Conservation (phyloP, 163 green algal genomes). For the Chlamydomonas reinhardtii region DNA sequence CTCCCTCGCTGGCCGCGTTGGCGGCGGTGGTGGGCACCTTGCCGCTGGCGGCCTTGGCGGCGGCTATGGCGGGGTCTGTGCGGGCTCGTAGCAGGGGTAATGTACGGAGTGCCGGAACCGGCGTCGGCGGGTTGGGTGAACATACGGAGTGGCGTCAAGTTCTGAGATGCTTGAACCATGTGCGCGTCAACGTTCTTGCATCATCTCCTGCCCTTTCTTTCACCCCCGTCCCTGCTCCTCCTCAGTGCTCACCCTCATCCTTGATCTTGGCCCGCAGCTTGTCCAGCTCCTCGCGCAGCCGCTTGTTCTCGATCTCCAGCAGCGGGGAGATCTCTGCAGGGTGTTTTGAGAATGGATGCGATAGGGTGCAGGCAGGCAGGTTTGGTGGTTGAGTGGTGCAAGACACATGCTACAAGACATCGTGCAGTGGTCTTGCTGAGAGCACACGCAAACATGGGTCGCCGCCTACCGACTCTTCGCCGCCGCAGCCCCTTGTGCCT, state of each 20-base stretch:
- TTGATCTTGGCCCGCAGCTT: conserved; percentile 48
- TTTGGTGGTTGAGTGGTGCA: too few relatives aligned
- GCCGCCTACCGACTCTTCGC: too few relatives aligned
- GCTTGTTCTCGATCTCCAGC: conserved; percentile 57
- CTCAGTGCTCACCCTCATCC: neutral
- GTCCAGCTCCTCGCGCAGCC: conserved; percentile 51
- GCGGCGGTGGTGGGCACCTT: neutral
- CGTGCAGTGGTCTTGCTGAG: too few relatives aligned
- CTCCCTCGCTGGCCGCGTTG: conserved; percentile 2
- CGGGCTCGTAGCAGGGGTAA: neutral
- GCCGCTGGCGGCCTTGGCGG: neutral
- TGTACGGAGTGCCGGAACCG: too few relatives aligned
- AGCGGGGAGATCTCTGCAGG: conserved; percentile 14
- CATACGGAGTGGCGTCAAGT: too few relatives aligned
- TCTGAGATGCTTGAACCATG: too few relatives aligned
- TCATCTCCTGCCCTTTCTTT: neutral
- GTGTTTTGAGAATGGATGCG: neutral
- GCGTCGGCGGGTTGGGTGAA: neutral
- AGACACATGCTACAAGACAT: too few relatives aligned
- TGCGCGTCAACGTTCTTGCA: too few relatives aligned
- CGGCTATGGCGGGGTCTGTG: neutral
- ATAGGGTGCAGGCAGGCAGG: too few relatives aligned
- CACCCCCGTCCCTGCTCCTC: neutral
- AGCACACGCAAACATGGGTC: too few relatives aligned
- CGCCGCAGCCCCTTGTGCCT: too few relatives aligned